A percentile compares a stretch with the other conserved stretches of the same genome.
These are phyloP conservation scores for Sherardia arvensis DNA, from an alignment of 257 asterid genomes.

Conservation along the genomic window DNA sequence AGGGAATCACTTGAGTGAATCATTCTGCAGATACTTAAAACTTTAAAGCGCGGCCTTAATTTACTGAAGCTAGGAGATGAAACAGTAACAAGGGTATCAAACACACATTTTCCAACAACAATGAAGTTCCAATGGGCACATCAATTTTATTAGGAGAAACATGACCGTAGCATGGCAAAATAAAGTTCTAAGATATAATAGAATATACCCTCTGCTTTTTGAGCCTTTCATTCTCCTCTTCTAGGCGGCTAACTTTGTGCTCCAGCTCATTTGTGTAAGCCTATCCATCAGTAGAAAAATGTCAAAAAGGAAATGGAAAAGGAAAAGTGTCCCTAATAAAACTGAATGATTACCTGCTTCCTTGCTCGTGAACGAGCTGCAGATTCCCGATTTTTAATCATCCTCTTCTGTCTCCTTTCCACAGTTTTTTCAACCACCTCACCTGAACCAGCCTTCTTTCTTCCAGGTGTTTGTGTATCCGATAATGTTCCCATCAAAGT, in stretches of 20 bases:
- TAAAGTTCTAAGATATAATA: conserved; percentile 1
- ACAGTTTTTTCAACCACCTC: conserved; percentile 63
- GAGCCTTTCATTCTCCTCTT: conserved; percentile 88
- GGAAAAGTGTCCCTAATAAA: neutral
- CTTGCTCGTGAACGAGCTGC: conserved; percentile 96
- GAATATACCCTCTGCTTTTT: conserved; percentile 59
- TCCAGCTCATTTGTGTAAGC: conserved; percentile 94
- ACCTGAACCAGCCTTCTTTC: conserved; percentile 62
- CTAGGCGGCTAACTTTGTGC: conserved; percentile 77
- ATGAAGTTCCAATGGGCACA: neutral
- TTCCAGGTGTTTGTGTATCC: conserved; percentile 57
- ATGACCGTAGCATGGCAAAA: neutral
- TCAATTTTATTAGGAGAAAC: neutral
- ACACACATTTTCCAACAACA: neutral
- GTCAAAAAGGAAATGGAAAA: conserved; percentile 1
- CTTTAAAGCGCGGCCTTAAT: too few species aligned
- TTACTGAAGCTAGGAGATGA: neutral
- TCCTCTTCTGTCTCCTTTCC: conserved; percentile 90
- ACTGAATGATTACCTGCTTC: conserved; percentile 49
- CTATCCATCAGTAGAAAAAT: conserved; percentile 28
- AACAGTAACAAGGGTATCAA: neutral
- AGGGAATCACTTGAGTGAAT: neutral
- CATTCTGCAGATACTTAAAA: neutral
- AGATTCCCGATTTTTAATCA: conserved; percentile 92
- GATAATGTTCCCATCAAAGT: conserved; percentile 55